Evolutionary conservation across 2,329 filamentous ascomycete genomes (phyloP), one percentile per base, ranked within the genome.

Genomic region (Colletotrichum tofieldiae): DNA sequence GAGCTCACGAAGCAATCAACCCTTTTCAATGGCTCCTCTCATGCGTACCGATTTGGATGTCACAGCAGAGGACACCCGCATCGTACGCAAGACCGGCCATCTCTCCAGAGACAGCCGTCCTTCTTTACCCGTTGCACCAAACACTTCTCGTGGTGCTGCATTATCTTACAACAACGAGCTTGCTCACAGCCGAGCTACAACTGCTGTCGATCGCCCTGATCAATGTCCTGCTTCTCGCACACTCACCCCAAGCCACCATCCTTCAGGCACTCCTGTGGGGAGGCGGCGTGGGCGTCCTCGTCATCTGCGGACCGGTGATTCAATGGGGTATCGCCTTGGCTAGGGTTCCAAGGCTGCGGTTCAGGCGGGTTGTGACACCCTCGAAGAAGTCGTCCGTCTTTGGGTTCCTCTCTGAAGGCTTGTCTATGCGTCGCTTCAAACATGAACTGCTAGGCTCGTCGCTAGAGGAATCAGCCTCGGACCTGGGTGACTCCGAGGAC

Each of bases 271-370:
- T 98, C 65, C 86, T 98, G 67, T 98, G 94, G 93, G 86, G 92
- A 55, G 92, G 96, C n/a, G 95, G 95, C 1, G 81, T 98, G 39
- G 88, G 90, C 56, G 81, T 97, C 20, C 90, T 98, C 65, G 83
- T 96, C 5, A 84, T 90, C 7, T 97, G 94, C 78, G 90, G 90
- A 39, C 88, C 91, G 39, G 89, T 96, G 16, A 89, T 98, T 45
- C 89, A 88, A 77, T 97, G 94, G 93, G 95, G 94, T 56, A 93
- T 98, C 65, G 89, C 92, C 35, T 84, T 99, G 73, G 95, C 96
- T 62, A 89, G 96, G 69, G 94, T 98, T 23, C 96, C 96, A 2
- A 94, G 91, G 77, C 98, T 96, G 94, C 93, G 95, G 54, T 95
- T 98, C 77, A 89, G 91, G 76, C 90, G 91, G 67, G 83, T 86